Base-by-base conservation (phyloP, 2,329 filamentous ascomycete genomes). In the Cercospora zeina region DNA sequence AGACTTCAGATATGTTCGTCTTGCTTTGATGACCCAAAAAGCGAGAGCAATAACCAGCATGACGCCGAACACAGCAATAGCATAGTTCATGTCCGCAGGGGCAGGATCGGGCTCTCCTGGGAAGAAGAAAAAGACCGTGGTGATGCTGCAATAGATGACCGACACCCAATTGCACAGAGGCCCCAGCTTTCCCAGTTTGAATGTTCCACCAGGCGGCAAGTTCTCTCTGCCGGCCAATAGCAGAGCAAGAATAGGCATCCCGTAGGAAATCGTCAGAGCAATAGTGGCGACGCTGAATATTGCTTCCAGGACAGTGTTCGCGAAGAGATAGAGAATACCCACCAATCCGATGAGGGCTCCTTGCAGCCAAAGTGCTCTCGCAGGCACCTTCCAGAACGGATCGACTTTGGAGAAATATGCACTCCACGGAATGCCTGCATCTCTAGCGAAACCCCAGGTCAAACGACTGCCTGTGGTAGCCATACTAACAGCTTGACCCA, bases 51-150 rank as follows among this genome's bases (percentile, higher is more conserved):
- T 75, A 2, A 83, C 73, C 56, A 84, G 65, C 81, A 84, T 83
- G 21, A 84, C 76, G 1, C 81, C 82, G 66, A 85, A 84, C 0
- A 84, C 82, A 0, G 79, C 82, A 66, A 84, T 83, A 5, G 83
- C 82, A 67, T 80, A 85, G 70, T 85, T 85, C 82, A 84, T 84
- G 62, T 84, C 81, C n/a, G 73, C 72, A 0, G 75, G 69, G 0
- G 76, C 64, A 0, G 82, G 82, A 61, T 78, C 77, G 0, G 82
- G 82, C 0, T 61, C 62, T 0, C 72, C 71, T 0, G 82, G 82
- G 66, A 84, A 84, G 69, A 84, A 81, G 77, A 84, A 84, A 71
- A 84, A 83, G 27, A 84, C 76, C 0, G 81, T 82, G 1, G 81
- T 83, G 58, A 84, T 70, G 55, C 71, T 71, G 67, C 82, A 84